Conservation (phyloP, 2,329 filamentous ascomycete genomes). For the Talaromyces sp. region DNA sequence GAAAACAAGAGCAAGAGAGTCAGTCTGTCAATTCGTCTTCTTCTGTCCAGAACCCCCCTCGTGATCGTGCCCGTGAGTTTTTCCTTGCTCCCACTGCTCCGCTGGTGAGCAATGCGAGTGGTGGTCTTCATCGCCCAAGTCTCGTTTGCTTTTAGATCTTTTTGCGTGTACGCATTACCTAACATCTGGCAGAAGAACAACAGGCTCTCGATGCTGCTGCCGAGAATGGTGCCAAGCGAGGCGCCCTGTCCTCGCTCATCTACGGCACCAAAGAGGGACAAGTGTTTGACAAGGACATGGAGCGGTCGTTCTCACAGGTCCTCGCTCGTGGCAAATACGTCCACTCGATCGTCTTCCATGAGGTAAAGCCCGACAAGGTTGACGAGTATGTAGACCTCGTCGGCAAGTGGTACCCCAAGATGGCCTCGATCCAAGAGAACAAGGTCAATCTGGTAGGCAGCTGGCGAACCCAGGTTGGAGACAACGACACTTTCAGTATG, state of each 20-base stretch:
- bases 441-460: constrained; percentile 95
- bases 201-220: constrained; percentile 54
- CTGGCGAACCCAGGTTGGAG: constrained; percentile 96
- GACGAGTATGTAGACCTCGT: constrained; percentile 91
- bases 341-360: constrained; percentile 93
- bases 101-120: constrained; percentile 41
- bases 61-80: constrained; percentile 31
- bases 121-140: constrained; percentile 29
- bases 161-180: background rate
- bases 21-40: constrained; percentile 50
- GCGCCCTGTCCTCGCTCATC: constrained; percentile 76
- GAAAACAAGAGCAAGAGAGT: constrained; percentile 80
- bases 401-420: constrained; percentile 83
- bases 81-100: constrained; percentile 38
- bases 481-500: constrained; percentile 92
- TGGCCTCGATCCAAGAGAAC: constrained; percentile 79
- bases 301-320: constrained; percentile 92
- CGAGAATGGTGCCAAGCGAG: constrained; percentile 57
- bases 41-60: constrained; percentile 36
- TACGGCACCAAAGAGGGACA: constrained; percentile 95
- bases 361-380: constrained; percentile 90
- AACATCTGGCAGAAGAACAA: constrained; percentile 54
- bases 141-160: constrained; percentile 41
- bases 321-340: constrained; percentile 96
- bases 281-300: constrained; percentile 90